Conservation (phyloP, 1,139 yeast species). For the Meyerozyma smithsonii region DNA sequence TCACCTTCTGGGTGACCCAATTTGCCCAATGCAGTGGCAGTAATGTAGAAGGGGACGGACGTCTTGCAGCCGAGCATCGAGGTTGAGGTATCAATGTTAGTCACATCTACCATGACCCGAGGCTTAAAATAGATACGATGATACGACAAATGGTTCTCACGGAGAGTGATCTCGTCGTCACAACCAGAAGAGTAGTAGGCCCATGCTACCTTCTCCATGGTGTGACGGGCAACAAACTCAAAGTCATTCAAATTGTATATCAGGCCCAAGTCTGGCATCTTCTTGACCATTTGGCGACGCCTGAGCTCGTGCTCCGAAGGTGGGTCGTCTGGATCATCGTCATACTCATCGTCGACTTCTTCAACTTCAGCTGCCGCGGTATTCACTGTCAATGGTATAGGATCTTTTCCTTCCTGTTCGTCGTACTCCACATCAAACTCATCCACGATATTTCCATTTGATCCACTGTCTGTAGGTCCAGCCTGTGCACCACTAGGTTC, state of each 20-base stretch:
- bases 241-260: conserved; percentile 74
- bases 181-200: conserved; percentile 89
- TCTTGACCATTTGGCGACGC: conserved; percentile 13
- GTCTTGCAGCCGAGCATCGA: conserved; percentile 46
- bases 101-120: conserved; percentile 68
- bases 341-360: conserved; percentile 16
- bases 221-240: conserved; percentile 77
- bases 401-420: conserved; percentile 33
- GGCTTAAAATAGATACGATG: conserved; percentile 87
- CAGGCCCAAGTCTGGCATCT: conserved; percentile 62
- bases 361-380: conserved; percentile 1
- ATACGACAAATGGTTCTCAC: conserved; percentile 87
- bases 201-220: conserved; percentile 78
- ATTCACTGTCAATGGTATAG: conserved; percentile 16
- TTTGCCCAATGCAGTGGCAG: conserved; percentile 55
- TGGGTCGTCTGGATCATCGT: conserved; percentile 21
- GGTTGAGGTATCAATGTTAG: conserved; percentile 45
- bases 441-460: conserved; percentile 24
- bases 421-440: conserved; percentile 46
- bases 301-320: conserved; percentile 32
- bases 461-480: conserved; percentile 1
- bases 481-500: conserved; percentile 2
- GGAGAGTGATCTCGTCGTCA: conserved; percentile 83
- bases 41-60: conserved; percentile 50
- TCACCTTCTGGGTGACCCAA: conserved; percentile 58